Percentiles rank a stretch among this genome's conserved stretches.
Evolutionary conservation across 2,329 filamentous ascomycete species (phyloP).

Genomic region (Hypoxylon rubiginosum): DNA sequence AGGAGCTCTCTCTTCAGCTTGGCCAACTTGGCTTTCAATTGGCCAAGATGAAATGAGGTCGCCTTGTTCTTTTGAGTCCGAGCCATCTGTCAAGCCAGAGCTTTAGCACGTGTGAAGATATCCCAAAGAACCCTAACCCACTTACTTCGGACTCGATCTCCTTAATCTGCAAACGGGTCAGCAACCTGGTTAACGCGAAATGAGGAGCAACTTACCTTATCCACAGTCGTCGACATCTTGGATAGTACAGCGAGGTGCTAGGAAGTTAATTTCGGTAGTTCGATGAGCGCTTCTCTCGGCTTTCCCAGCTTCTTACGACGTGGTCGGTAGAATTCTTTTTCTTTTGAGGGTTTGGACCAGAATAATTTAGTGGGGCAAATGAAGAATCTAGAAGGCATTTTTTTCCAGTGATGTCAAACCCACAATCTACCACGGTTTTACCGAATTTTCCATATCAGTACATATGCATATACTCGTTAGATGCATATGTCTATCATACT

Average conservation of each 20-base stretch:
- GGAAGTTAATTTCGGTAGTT: background rate
- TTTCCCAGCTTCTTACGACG: constrained; percentile 7
- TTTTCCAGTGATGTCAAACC: constrained; percentile 47
- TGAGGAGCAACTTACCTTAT: constrained; percentile 76
- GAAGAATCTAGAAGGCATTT: constrained; percentile 38
- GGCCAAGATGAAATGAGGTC: constrained; percentile 92
- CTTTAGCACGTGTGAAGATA: constrained; percentile 38
- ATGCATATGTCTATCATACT: background rate
- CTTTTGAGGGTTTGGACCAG: constrained; percentile 19
- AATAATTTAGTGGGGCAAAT: constrained; percentile 37
- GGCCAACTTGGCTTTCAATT: constrained; percentile 97
- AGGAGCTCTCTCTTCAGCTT: constrained; percentile 97
- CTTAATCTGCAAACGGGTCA: constrained; percentile 79
- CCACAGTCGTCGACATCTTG: constrained; percentile 96
- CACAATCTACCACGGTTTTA: constrained; percentile 43
- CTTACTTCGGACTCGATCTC: constrained; percentile 94
- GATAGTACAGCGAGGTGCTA: constrained; percentile 43
- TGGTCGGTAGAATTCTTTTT: constrained; percentile 19
- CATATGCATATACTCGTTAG: constrained; percentile 9
- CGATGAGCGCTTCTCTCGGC: constrained; percentile 7
- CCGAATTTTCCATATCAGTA: constrained; percentile 18
- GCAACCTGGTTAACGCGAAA: constrained; percentile 42
- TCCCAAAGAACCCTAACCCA: constrained; percentile 29
- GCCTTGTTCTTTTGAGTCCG: constrained; percentile 98
- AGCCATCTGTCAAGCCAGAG: constrained; percentile 76